Percentiles rank a stretch among this genome's conserved stretches.
Evolutionary conservation across 441 rosid genomes (phyloP).

Genomic region (Populus tomentosa): DNA sequence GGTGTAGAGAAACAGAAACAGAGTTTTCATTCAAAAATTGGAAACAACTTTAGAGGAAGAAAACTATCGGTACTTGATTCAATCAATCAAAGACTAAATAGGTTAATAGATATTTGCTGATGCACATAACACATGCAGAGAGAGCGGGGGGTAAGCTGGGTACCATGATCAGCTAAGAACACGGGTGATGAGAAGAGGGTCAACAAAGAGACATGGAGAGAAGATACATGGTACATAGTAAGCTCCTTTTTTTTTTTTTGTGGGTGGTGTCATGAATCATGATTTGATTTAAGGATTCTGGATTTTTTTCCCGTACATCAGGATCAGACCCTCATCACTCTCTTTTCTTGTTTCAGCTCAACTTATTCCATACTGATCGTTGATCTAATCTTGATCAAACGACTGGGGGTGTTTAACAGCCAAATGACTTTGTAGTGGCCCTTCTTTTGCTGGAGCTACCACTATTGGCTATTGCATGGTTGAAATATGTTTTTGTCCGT

Average conservation of each 20-base stretch:
- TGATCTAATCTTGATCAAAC: background rate
- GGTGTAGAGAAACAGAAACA: background rate
- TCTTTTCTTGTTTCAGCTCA: too few species aligned
- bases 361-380: too few species aligned
- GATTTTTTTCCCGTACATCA: conserved; percentile 20
- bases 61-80: background rate
- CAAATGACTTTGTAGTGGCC: too few species aligned
- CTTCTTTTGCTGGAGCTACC: too few species aligned
- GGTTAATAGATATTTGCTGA: background rate
- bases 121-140: background rate
- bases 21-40: background rate
- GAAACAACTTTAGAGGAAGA: background rate
- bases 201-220: background rate
- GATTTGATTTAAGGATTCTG: background rate
- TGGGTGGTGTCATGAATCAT: background rate
- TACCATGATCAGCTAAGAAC: background rate
- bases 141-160: background rate
- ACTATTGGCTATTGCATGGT: background rate
- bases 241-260: background rate
- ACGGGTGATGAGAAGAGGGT: conserved; percentile 7
- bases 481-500: background rate
- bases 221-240: background rate
- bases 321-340: background rate
- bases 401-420: background rate
- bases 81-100: background rate